These are phyloP conservation scores for Angomonas desouzai DNA, from an alignment of 208 protist species.

Conservation along the genomic window DNA sequence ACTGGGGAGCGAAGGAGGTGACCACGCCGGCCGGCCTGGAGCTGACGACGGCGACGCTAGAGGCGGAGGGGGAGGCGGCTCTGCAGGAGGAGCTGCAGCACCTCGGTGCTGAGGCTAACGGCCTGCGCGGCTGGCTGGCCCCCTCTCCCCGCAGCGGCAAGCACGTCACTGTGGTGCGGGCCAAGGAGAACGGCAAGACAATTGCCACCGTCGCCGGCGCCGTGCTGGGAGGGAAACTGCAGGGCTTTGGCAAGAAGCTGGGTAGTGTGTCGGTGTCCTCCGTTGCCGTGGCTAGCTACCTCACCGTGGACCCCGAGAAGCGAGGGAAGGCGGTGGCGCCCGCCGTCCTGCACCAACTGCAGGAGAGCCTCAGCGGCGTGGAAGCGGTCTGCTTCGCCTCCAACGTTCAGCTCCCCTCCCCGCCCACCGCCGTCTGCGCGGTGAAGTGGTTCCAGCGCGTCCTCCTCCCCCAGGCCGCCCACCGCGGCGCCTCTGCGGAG, in stretches of 20 bases:
- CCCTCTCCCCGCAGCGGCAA: slow-evolving; percentile 12
- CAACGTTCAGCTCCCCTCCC: slow-evolving; percentile 29
- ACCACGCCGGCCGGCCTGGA: background rate
- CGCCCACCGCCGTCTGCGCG: slow-evolving; percentile 34
- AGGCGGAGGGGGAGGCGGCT: slow-evolving; percentile 18
- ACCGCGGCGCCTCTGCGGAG: slow-evolving; percentile 27
- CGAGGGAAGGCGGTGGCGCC: slow-evolving; percentile 29
- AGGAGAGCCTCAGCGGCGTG: slow-evolving; percentile 12
- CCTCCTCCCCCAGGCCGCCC: slow-evolving; percentile 34
- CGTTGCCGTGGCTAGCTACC: slow-evolving; percentile 25
- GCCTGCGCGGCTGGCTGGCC: slow-evolving; percentile 21
- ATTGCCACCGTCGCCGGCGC: slow-evolving; percentile 7
- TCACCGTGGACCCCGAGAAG: slow-evolving; percentile 26
- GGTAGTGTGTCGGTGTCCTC: background rate
- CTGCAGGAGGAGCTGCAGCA: slow-evolving; percentile 21
- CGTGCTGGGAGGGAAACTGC: slow-evolving; percentile 7
- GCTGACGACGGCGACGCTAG: slow-evolving; percentile 5
- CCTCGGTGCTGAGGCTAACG: slow-evolving; percentile 18
- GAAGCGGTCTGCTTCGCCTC: slow-evolving; percentile 46
- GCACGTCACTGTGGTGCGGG: background rate
- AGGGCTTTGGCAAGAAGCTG: slow-evolving; percentile 16
- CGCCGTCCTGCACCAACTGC: slow-evolving; percentile 29
- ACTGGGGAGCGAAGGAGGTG: slow-evolving; percentile 6
- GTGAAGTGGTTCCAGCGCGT: slow-evolving; percentile 75
- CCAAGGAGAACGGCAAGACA: slow-evolving; percentile 18